Percentiles rank a stretch among this genome's conserved stretches.
These are phyloP conservation scores for Zymoseptoria passerinii DNA, from an alignment of 2,329 filamentous ascomycete genomes.

Conservation along the genomic window DNA sequence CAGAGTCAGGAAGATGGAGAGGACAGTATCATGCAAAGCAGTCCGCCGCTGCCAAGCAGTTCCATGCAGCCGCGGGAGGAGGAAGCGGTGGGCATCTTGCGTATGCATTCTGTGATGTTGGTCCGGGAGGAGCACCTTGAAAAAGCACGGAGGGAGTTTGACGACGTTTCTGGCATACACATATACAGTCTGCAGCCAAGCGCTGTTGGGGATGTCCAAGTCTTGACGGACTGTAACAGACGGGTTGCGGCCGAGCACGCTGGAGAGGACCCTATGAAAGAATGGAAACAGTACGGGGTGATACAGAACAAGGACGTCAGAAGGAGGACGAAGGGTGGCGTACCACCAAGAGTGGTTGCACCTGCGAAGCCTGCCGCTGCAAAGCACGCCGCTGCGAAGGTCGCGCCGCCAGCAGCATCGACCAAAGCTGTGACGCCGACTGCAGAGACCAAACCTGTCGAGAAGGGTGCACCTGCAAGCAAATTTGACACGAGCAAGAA, in stretches of 20 bases:
- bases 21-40: conserved; percentile 58
- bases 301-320: conserved; percentile 66
- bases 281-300: conserved; percentile 58
- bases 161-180: conserved; percentile 69
- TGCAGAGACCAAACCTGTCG: conserved; percentile 15
- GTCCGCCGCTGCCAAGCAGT: conserved; percentile 58
- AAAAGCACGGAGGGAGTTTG: conserved; percentile 56
- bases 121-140: conserved; percentile 26
- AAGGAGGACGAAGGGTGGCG: conserved; percentile 38
- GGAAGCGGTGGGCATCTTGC: conserved; percentile 43
- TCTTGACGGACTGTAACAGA: conserved; percentile 61
- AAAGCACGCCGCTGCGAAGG: conserved; percentile 9
- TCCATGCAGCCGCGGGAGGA: conserved; percentile 50
- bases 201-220: conserved; percentile 57
- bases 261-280: conserved; percentile 52
- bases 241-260: conserved; percentile 51
- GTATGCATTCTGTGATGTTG: conserved; percentile 32
- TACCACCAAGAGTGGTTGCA: conserved; percentile 25
- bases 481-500: conserved; percentile 31
- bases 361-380: conserved; percentile 9
- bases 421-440: conserved; percentile 4
- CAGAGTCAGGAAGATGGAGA: conserved; percentile 46
- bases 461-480: conserved; percentile 15
- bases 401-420: conserved; percentile 7
- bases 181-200: conserved; percentile 76